Base-by-base conservation (phyloP, 2,329 filamentous ascomycete genomes). In the Cryphonectria carpinicola region DNA sequence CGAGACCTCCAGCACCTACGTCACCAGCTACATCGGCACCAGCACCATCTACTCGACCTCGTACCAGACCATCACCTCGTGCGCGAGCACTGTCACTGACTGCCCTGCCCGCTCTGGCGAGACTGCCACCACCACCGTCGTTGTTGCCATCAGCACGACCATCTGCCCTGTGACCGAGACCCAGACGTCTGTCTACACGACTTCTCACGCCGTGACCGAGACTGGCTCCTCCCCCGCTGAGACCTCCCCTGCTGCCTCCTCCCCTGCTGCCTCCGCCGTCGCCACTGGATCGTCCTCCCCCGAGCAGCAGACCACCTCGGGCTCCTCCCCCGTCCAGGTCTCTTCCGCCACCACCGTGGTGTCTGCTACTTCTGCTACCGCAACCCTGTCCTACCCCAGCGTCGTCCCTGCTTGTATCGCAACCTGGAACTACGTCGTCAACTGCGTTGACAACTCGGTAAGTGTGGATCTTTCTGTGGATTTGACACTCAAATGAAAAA, bases 381-480 rank as follows among this genome's bases (percentile, higher is more conserved):
- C 82, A 78, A 84, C 85, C 49, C 82, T 86, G 58, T 83, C 85
- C 70, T 89, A 89, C 82, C 94, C 94, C 70, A 82, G 85, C 37
- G 88, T 95, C 64, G 91, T 98, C 65, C 95, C 95, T 74, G 89
- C 89, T 79, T 98, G 95, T 86, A 84, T 98, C 83, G 96, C 95
- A 88, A 97, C 94, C 77, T 98, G 94, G 93, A 83, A 97, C 77
- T 88, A 89, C 79, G 82, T 86, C 72, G 88, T 92, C 66, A 84
- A 88, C 79, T 98, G 95, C 89, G 86, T 87, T 76, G 90, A 93
- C 84, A 97, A 97, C 90, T 91, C 92, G 60, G 70, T 60, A 37
- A 35, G 56, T 60, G 32, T 6, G 8, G 8, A 22, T 22, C 56
- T 22, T 60, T 28, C 49, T 25, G 5, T 13, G 5, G n/a, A 54